A percentile compares a stretch with the other conserved stretches of the same genome.
These are phyloP conservation scores for Artemisia princeps DNA, from an alignment of 140 eudicot species.

Conservation along the genomic window DNA sequence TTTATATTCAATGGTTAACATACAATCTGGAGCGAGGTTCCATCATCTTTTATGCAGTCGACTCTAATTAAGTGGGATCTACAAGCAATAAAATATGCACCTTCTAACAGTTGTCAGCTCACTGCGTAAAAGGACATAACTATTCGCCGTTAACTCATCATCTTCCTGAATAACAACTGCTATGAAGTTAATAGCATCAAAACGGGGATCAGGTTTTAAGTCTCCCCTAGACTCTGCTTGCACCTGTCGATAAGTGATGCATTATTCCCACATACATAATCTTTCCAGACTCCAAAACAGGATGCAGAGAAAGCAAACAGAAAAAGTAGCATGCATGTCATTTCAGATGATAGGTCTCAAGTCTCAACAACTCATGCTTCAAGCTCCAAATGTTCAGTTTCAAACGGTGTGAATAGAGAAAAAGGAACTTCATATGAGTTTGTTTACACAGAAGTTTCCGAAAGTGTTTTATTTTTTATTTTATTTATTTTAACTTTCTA, in stretches of 20 bases:
- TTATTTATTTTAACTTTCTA: not conserved
- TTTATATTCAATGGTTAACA: constrained; percentile 5
- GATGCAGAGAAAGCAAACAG: not conserved
- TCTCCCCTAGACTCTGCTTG: constrained; percentile 96
- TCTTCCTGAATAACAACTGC: constrained; percentile 67
- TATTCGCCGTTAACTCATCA: constrained; percentile 33
- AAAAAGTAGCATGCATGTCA: too few relatives aligned
- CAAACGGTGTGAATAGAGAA: too few relatives aligned
- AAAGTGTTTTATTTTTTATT: not conserved
- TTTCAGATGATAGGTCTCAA: too few relatives aligned
- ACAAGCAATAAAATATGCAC: constrained; percentile 25
- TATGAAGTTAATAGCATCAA: constrained; percentile 70
- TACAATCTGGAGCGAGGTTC: constrained; percentile 12
- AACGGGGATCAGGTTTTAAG: constrained; percentile 71
- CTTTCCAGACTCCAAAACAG: not conserved
- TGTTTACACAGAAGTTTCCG: too few relatives aligned
- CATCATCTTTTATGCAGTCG: not conserved
- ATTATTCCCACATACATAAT: constrained; percentile 5
- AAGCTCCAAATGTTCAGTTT: too few relatives aligned
- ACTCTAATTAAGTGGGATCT: not conserved
- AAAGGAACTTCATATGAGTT: too few relatives aligned
- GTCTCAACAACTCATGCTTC: too few relatives aligned
- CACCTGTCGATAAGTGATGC: constrained; percentile 38
- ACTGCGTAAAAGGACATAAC: constrained; percentile 52
- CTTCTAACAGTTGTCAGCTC: constrained; percentile 32